Evolutionary conservation across 192 early-diverging fungal genomes (phyloP), one percentile per base, ranked within the genome.

Genomic region (Backusella luteola): DNA sequence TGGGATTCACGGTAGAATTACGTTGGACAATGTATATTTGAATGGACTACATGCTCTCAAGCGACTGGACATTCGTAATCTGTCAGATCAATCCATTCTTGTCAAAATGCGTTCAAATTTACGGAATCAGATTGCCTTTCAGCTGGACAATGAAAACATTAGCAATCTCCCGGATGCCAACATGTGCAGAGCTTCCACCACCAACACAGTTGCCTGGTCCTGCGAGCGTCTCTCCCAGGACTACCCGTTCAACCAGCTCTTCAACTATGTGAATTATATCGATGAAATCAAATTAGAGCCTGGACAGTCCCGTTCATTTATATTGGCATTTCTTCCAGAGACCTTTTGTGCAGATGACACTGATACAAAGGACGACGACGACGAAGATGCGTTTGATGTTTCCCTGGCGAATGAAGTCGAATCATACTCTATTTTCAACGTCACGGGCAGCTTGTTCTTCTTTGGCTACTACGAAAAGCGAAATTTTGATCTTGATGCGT

Each of bases 261-360:
- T 98, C 82, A 99, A 99, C 81, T 93, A 91, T 80, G 92, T 98
- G 42, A 93, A 94, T 66, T 91, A 94, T 72, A 89, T 94, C 34
- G 88, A 90, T 71, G 84, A 91, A 75, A 71, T 98, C 0, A 77
- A 83, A 19, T 81, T 99, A 26, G 78, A 85, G 5, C 89, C 94
- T 9, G 81, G 86, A 15, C 84, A 94, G 74, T 90, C 92, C 0
- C 85, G 85, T 73, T 85, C 91, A 66, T 78, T 98, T 11, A 93
- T 98, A 69, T 85, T 98, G 12, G 90, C 91, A 12, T 95, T 98
- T 77, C 78, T 95, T 39, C 94, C 95, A 15, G 90, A 79, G 1
- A 73, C 73, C 23, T 6, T 73, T 46, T 78, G 76, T 23, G 76
- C 85, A 34, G 82, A 89, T 35, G 75, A 73, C 38, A 52, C 82